phyloP scores from a whole-genome alignment of 1,284 basidiomycete species.

The Cryptococcus sp. region DNA sequence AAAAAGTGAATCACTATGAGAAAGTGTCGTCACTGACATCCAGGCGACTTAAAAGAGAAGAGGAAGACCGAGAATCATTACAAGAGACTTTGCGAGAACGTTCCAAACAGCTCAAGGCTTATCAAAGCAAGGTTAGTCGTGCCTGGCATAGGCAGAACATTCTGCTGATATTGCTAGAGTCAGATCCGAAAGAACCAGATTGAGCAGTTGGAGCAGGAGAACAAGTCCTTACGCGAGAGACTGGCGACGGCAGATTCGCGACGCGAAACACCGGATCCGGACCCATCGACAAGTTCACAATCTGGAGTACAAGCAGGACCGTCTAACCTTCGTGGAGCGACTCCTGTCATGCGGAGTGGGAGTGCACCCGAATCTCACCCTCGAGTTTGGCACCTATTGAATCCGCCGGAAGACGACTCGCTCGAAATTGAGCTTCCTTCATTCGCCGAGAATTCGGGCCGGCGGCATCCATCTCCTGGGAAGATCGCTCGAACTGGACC shows the following conservation, averaged over 20 bases:
- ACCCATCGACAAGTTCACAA: not conserved
- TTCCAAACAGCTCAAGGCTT: slow-evolving; percentile 19
- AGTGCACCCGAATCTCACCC: not conserved
- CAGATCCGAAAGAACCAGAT: slow-evolving; percentile 22
- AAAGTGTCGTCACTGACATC: slow-evolving; percentile 1
- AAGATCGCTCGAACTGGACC: no score
- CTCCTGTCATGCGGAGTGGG: not conserved
- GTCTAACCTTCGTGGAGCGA: not conserved
- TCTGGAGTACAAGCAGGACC: not conserved
- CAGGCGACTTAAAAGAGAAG: slow-evolving; percentile 8
- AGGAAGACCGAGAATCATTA: slow-evolving; percentile 1
- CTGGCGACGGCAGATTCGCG: slow-evolving; percentile 6
- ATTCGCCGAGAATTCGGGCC: slow-evolving; percentile 7
- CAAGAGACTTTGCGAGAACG: slow-evolving; percentile 22
- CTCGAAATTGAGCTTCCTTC: slow-evolving; percentile 28
- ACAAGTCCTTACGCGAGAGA: not conserved
- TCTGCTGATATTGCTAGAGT: slow-evolving; percentile 12
- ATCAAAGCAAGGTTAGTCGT: slow-evolving; percentile 21
- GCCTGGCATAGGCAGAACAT: not conserved
- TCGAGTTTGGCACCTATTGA: no score
- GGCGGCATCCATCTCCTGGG: not conserved
- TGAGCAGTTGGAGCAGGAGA: slow-evolving; percentile 7
- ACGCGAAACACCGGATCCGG: slow-evolving; percentile 8
- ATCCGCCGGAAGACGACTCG: slow-evolving; percentile 18
- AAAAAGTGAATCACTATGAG: slow-evolving; percentile 12